Base-by-base conservation (phyloP, 805 yeast genomes). In the Sugiyamaella valdiviana region DNA sequence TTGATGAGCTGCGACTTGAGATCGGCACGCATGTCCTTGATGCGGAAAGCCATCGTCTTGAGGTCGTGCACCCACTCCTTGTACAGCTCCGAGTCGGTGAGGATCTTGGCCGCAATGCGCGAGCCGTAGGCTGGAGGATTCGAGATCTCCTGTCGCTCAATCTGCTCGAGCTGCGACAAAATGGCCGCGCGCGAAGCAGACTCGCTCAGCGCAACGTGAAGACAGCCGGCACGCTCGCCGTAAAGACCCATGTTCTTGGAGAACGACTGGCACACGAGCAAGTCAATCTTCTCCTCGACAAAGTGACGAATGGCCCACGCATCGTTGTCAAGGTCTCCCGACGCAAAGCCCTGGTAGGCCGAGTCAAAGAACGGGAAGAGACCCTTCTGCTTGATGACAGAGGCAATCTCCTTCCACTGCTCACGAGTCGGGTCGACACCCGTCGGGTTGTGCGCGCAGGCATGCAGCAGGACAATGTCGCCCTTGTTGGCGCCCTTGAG, bases 381-480 rank as follows among this genome's bases (percentile, higher is more conserved):
- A 46, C 77, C 70, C 50, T 78, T 74, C 51, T 68, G 63, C 56
- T 78, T 76, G 54, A 87, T 70, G 21, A 80, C 83, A 39, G 75
- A 73, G 41, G 86, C 73, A 46, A 93, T 82, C 60, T 73, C 58
- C 41, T 66, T 66, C 99, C 99, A 91, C 70, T 91, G 85, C 45
- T 77, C 84, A 50, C 73, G 71, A 2, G 85, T 79, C 49, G 98
- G 98, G 66, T 91, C 99, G 58, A 91, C 79, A 38, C 98, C 99
- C 19, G 98, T 91, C 51, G 99, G 98, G 67, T 91, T 91, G 70
- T 91, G 99, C 29, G 98, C 98, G 67, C 97, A 90, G 2, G 98
- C 89, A 64, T 91, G 99, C 51, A 91, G 74, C 50, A 91, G 67
- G 58, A 91, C 81, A 40, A 88, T 72, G 6, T 95, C 87, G 43